phyloP scores from a whole-genome alignment of 2,329 filamentous ascomycete species.

The Rhinocladiella mackenziei region DNA sequence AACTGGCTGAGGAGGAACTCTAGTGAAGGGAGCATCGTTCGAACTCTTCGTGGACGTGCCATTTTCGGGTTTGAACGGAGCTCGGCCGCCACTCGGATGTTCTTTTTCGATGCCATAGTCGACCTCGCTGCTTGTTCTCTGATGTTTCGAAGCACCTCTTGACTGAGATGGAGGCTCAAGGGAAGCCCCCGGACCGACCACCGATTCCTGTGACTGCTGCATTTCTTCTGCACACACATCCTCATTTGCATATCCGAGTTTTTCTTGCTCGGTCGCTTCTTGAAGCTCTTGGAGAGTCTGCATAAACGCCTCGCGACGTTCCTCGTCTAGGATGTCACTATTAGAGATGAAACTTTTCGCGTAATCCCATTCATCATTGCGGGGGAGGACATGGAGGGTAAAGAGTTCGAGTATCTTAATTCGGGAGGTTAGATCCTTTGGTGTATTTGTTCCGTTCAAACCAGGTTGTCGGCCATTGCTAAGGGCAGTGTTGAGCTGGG shows the following conservation, averaged over 20 bases:
- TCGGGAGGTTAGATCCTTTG: constrained; percentile 74
- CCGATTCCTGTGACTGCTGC: constrained; percentile 51
- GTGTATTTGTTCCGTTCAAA: constrained; percentile 69
- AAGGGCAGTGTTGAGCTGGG: constrained; percentile 51
- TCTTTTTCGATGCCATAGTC: constrained; percentile 65
- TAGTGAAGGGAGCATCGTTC: constrained; percentile 12
- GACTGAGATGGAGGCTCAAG: constrained; percentile 5
- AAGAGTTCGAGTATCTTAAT: constrained; percentile 94
- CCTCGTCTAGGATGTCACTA: constrained; percentile 84
- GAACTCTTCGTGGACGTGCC: constrained; percentile 24
- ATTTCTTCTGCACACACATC: constrained; percentile 50
- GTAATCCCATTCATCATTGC: constrained; percentile 95
- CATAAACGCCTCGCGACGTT: constrained; percentile 81
- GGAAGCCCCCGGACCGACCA: constrained; percentile 42
- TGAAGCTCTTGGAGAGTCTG: constrained; percentile 78
- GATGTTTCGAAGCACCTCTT: constrained; percentile 41
- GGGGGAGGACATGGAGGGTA: constrained; percentile 86
- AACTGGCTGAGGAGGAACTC: constrained; percentile 10
- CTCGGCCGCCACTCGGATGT: constrained; percentile 37
- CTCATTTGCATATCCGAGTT: constrained; percentile 13
- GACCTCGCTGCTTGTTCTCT: constrained; percentile 60
- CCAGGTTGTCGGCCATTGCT: constrained; percentile 38
- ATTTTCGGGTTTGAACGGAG: constrained; percentile 11
- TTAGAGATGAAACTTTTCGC: constrained; percentile 84
- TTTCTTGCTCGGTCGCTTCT: constrained; percentile 63